A percentile compares a stretch with the other conserved stretches of the same genome.
Conservation (phyloP, 805 yeast species). For the Metschnikowia matae region DNA sequence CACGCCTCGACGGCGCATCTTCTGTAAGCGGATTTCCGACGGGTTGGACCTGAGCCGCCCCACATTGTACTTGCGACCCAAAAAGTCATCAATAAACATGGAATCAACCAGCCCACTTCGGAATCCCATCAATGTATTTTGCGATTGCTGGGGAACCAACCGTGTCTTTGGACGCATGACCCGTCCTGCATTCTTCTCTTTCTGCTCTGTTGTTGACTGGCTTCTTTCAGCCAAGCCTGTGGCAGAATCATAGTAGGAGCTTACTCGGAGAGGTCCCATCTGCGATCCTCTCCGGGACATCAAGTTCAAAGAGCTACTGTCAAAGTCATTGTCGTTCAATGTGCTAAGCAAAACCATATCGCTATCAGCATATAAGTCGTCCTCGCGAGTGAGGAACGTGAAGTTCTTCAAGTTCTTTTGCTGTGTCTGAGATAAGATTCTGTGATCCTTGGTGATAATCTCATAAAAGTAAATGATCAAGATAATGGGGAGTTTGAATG, state of each 20-base stretch:
- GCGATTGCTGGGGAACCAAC: conserved; percentile 28
- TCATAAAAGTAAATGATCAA: conserved; percentile 34
- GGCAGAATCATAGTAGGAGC: conserved; percentile 1
- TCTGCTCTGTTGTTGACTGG: background rate
- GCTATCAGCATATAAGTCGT: conserved; percentile 28
- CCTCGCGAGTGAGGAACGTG: conserved; percentile 33
- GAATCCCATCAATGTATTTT: conserved; percentile 31
- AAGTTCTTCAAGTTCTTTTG: conserved; percentile 27
- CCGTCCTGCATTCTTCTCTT: background rate
- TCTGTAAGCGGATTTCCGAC: conserved; percentile 3
- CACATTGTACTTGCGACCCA: conserved; percentile 26
- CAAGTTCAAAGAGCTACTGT: conserved; percentile 23
- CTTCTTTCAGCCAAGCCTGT: background rate
- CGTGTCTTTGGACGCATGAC: background rate
- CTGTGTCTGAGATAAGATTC: conserved; percentile 16
- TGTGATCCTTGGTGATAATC: conserved; percentile 19
- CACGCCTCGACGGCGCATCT: conserved; percentile 5
- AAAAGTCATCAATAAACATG: conserved; percentile 31
- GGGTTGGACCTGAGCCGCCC: conserved; percentile 5
- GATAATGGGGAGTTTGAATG: conserved; percentile 35
- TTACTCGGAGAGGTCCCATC: conserved; percentile 8
- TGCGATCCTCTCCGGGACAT: conserved; percentile 27
- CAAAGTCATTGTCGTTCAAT: conserved; percentile 17
- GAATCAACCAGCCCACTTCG: conserved; percentile 40
- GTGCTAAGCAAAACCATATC: conserved; percentile 24